phyloP scores from a whole-genome alignment of 2,329 filamentous ascomycete genomes.

The Aspergillus sclerotialis region DNA sequence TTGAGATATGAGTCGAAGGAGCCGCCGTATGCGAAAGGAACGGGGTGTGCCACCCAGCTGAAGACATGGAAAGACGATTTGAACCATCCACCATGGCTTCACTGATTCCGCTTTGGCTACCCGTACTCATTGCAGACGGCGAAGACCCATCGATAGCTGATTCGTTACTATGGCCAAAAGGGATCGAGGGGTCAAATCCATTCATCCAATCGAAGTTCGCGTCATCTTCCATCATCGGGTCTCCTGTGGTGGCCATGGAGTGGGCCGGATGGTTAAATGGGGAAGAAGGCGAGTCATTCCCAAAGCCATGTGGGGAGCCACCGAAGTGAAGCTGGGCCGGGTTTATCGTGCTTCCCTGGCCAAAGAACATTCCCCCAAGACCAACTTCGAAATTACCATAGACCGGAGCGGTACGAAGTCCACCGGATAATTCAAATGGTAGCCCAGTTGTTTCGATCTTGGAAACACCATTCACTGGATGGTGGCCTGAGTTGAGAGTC shows the following conservation, averaged over 20 bases:
- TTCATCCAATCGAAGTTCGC: conserved; percentile 80
- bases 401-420: conserved; percentile 72
- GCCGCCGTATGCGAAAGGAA: conserved; percentile 64
- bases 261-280: conserved; percentile 38
- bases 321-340: conserved; percentile 72
- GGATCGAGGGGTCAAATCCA: conserved; percentile 71
- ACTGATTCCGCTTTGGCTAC: conserved; percentile 71
- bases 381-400: conserved; percentile 66
- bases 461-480: conserved; percentile 61
- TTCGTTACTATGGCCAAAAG: conserved; percentile 63
- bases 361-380: conserved; percentile 64
- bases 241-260: conserved; percentile 49
- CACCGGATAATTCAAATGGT: conserved; percentile 58
- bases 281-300: conserved; percentile 33
- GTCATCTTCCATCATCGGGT: conserved; percentile 58
- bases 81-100: conserved; percentile 81
- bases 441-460: conserved; percentile 77
- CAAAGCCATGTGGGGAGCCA: conserved; percentile 58
- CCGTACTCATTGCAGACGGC: conserved; percentile 90
- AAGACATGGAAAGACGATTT: conserved; percentile 53
- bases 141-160: conserved; percentile 87
- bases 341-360: conserved; percentile 55
- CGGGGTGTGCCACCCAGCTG: conserved; percentile 59
- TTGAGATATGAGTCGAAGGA: conserved; percentile 59
- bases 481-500: conserved; percentile 50